Percentiles rank a stretch among this genome's conserved stretches.
These are phyloP conservation scores for Trypanosoma scelopori DNA, from an alignment of 208 protist genomes.

Conservation along the genomic window DNA sequence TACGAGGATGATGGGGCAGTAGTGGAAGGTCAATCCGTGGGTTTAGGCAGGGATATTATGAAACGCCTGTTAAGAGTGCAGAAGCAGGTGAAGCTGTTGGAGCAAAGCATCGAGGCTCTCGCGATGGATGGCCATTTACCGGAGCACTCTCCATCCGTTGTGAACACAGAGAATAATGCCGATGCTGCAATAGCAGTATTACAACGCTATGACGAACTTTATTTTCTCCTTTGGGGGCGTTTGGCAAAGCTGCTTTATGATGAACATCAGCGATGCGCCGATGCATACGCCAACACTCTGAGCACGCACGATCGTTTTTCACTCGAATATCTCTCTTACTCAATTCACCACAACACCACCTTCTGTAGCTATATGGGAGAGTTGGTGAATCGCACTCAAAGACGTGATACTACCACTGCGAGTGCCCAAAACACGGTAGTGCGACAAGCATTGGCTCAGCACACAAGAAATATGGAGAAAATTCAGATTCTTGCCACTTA, in stretches of 20 bases:
- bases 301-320: constrained; percentile 74
- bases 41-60: constrained; percentile 31
- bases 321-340: constrained; percentile 72
- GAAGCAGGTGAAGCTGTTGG: constrained; percentile 27
- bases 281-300: constrained; percentile 70
- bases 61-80: constrained; percentile 29
- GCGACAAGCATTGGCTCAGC: constrained; percentile 33
- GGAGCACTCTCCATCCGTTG: neutral
- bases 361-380: constrained; percentile 84
- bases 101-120: constrained; percentile 9
- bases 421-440: constrained; percentile 10
- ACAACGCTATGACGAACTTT: constrained; percentile 23
- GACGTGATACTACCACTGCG: constrained; percentile 20
- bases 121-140: neutral
- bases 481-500: constrained; percentile 60
- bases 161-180: constrained; percentile 2
- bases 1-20: constrained; percentile 30
- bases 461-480: constrained; percentile 46
- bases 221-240: constrained; percentile 41
- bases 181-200: constrained; percentile 6
- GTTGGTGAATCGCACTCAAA: constrained; percentile 47
- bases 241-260: constrained; percentile 63
- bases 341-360: constrained; percentile 69
- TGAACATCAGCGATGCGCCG: constrained; percentile 65
- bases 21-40: constrained; percentile 23